phyloP scores from a whole-genome alignment of 176 grass and related monocot species.

The Phoenix roebelenii region DNA sequence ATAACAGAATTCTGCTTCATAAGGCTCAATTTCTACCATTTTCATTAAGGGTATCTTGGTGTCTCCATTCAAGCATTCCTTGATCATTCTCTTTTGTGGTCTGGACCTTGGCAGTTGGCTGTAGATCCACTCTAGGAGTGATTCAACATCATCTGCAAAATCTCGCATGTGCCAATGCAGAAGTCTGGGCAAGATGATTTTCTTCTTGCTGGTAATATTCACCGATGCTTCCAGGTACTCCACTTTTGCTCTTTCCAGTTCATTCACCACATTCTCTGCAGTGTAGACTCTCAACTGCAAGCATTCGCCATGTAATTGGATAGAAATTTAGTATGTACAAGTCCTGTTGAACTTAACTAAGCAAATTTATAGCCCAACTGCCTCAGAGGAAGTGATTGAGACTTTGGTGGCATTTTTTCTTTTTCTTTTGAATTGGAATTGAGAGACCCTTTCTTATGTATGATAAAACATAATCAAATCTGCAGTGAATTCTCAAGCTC shows the following conservation, averaged over 20 bases:
- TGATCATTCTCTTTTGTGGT: conserved; percentile 43
- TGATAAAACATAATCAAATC: no score
- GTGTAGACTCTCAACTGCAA: conserved; percentile 79
- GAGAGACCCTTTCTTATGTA: no score
- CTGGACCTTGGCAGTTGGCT: conserved; percentile 60
- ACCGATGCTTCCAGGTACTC: conserved; percentile 72
- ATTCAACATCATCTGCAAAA: conserved; percentile 84
- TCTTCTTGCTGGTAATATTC: conserved; percentile 35
- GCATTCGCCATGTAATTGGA: no score
- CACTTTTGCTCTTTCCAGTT: conserved; percentile 72
- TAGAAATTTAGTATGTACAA: no score
- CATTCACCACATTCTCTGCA: conserved; percentile 59
- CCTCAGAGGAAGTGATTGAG: no score
- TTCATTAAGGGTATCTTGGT: conserved; percentile 21
- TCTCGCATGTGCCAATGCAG: conserved; percentile 87
- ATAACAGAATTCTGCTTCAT: conserved; percentile 70
- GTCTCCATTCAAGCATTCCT: conserved; percentile 48
- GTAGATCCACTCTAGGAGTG: conserved; percentile 87
- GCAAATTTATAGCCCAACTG: no score
- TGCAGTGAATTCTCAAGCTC: no score
- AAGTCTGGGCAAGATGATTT: conserved; percentile 52
- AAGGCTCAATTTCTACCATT: conserved; percentile 53
- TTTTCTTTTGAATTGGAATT: no score
- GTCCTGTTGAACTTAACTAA: no score
- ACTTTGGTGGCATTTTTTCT: no score